A percentile compares a stretch with the other conserved stretches of the same genome.
Conservation (phyloP, 2,329 filamentous ascomycete genomes). For the Neospermospora avenae region DNA sequence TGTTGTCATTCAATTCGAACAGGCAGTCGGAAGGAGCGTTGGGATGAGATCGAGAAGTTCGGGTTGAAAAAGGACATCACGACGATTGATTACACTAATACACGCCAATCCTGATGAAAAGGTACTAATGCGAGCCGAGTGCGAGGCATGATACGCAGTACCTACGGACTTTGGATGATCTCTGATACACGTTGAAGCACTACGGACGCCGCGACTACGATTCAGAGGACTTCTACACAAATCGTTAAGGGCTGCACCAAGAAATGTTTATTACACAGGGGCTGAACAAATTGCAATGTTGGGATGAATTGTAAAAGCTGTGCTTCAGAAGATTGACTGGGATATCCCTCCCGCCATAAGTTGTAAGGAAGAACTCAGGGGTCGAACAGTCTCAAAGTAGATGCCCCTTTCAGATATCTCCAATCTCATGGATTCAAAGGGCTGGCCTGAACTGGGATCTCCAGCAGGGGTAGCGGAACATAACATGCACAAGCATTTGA, state of each 20-base stretch:
- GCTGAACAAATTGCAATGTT: background rate
- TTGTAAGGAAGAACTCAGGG: background rate
- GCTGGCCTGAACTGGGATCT: background rate
- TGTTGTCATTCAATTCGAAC: slow-evolving; percentile 32
- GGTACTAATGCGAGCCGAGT: background rate
- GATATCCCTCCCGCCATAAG: background rate
- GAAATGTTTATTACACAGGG: background rate
- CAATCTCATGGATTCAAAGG: background rate
- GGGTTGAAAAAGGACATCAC: slow-evolving; percentile 4
- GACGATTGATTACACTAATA: background rate
- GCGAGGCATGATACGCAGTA: background rate
- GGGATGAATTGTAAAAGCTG: background rate
- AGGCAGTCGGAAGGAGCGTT: slow-evolving; percentile 7
- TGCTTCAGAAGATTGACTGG: too few species aligned
- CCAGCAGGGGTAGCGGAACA: background rate
- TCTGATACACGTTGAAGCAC: background rate
- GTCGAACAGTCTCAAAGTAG: background rate
- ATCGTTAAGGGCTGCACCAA: background rate
- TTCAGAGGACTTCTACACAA: background rate
- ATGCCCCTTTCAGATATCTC: background rate
- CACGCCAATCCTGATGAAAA: background rate
- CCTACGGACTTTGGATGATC: background rate
- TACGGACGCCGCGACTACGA: background rate
- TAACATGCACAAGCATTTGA: background rate
- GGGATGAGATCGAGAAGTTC: slow-evolving; percentile 21